Conservation (phyloP, 106 monocot genomes). For the Acanthochlamys bracteata region DNA sequence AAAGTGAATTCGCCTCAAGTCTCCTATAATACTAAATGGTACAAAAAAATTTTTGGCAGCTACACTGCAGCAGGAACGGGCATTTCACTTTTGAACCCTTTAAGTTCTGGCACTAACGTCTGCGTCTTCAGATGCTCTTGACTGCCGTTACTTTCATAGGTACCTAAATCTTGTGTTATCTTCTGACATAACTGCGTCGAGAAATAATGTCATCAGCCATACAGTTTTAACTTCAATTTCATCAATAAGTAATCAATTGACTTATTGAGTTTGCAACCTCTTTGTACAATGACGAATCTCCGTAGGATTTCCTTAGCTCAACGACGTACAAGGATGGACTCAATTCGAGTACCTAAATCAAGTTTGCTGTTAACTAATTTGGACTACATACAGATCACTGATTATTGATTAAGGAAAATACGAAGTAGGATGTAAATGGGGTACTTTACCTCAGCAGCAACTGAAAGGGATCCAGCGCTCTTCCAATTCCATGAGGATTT, state of each 20-base stretch:
- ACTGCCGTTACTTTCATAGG: constrained; percentile 30
- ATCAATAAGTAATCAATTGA: background rate
- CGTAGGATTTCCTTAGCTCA: constrained; percentile 59
- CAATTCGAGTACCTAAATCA: constrained; percentile 63
- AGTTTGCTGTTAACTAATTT: background rate
- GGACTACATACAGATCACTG: background rate
- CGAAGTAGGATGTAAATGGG: background rate
- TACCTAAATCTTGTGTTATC: constrained; percentile 50
- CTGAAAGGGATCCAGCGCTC: constrained; percentile 36
- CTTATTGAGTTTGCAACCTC: constrained; percentile 21
- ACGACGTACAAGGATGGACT: constrained; percentile 76
- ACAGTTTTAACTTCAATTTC: background rate
- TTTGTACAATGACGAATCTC: constrained; percentile 65
- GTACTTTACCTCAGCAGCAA: constrained; percentile 59
- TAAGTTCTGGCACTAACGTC: constrained; percentile 20
- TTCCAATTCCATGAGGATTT: constrained; percentile 28
- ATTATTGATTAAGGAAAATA: background rate
- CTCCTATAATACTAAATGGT: background rate
- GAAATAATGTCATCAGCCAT: background rate
- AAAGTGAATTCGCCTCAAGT: background rate
- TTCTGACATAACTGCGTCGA: constrained; percentile 52
- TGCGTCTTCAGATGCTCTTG: constrained; percentile 28
- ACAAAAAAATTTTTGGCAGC: background rate
- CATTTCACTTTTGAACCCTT: constrained; percentile 21
- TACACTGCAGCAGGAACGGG: constrained; percentile 16